These are phyloP conservation scores for Paramecium primaurelia DNA, from an alignment of 73 alveolate genomes.

Conservation along the genomic window DNA sequence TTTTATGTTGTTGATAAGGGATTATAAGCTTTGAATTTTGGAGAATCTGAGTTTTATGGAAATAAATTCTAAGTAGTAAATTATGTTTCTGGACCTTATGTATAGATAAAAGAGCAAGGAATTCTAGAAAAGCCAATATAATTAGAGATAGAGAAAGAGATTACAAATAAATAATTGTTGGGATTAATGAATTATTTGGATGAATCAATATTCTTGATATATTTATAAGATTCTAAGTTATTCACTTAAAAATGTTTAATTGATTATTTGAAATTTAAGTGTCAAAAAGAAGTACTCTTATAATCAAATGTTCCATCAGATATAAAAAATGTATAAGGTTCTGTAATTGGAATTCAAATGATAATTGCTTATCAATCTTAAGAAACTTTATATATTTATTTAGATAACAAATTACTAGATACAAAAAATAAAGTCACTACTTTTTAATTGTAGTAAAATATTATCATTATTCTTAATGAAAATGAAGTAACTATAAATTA, in stretches of 20 bases:
- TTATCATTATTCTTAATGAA: background rate
- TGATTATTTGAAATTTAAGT: background rate
- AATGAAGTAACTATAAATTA: background rate
- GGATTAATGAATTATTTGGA: background rate
- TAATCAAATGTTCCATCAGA: background rate
- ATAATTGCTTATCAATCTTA: background rate
- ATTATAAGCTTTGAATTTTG: background rate
- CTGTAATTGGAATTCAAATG: background rate
- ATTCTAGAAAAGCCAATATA: background rate
- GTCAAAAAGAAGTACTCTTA: background rate
- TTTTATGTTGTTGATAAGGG: background rate
- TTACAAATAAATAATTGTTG: background rate
- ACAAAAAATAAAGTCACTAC: background rate
- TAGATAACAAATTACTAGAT: background rate
- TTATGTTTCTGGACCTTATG: background rate
- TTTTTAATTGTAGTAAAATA: background rate
- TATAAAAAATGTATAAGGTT: background rate
- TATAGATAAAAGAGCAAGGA: background rate
- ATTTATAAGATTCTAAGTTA: background rate
- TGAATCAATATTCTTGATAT: background rate
- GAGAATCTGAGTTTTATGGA: background rate
- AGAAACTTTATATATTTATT: background rate
- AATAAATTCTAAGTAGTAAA: background rate
- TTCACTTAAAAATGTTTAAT: background rate
- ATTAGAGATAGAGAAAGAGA: background rate